These are phyloP conservation scores for Alternaria sp. DNA, from an alignment of 2,329 filamentous ascomycete species.

Conservation along the genomic window DNA sequence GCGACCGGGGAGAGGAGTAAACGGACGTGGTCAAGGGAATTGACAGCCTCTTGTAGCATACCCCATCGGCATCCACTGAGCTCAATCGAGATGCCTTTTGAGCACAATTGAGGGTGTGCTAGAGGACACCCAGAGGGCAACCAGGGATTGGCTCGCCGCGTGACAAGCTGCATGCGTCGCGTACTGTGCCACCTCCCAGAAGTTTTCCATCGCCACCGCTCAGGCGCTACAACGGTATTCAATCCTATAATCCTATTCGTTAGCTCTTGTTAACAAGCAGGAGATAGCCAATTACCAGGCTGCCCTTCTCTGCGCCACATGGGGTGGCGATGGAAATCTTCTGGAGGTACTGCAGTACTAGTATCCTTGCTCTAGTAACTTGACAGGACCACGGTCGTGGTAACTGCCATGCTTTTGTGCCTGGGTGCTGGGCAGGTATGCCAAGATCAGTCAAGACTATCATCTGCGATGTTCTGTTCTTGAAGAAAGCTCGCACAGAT, in stretches of 20 bases:
- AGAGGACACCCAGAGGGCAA: background rate
- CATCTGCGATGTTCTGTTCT: background rate
- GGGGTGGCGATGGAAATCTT: no score
- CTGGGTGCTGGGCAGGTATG: slow-evolving; percentile 6
- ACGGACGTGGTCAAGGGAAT: background rate
- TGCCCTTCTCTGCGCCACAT: no score
- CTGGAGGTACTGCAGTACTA: no score
- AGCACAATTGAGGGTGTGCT: slow-evolving; percentile 25
- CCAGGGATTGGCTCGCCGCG: slow-evolving; percentile 8
- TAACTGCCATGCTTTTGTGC: slow-evolving; percentile 4
- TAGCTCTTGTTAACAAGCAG: no score
- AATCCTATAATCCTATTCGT: no score
- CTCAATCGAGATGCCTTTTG: slow-evolving; percentile 2
- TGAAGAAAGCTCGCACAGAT: slow-evolving; percentile 1
- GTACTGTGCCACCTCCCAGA: background rate
- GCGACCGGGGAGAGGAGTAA: background rate
- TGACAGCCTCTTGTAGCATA: slow-evolving; percentile 12
- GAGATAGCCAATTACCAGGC: no score
- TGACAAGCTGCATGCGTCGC: slow-evolving; percentile 13
- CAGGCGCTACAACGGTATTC: no score
- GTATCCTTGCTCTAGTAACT: slow-evolving; percentile 4
- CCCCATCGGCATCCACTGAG: background rate
- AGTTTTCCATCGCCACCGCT: no score
- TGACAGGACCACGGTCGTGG: slow-evolving; percentile 8
- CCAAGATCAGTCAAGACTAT: background rate